These are phyloP conservation scores for Camellia granthamiana DNA, from an alignment of 148 eudicot genomes.

Conservation along the genomic window DNA sequence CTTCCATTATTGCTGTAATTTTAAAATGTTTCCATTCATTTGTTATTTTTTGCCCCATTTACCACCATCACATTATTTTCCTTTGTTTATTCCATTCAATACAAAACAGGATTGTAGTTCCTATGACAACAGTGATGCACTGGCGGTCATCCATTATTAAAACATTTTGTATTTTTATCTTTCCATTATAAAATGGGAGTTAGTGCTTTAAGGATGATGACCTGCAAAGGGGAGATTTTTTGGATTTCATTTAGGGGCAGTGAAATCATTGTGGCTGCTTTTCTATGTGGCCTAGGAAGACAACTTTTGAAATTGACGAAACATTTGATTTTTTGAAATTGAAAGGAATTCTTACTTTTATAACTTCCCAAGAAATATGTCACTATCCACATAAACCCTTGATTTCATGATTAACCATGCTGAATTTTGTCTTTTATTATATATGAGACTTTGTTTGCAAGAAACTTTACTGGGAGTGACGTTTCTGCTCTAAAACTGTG, in stretches of 20 bases:
- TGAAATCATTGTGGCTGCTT: neutral
- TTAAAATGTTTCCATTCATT: too few relatives aligned
- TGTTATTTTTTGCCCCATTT: too few relatives aligned
- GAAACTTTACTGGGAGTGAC: too few relatives aligned
- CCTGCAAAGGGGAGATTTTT: neutral
- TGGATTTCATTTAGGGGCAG: neutral
- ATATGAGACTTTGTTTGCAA: too few relatives aligned
- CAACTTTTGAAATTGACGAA: neutral
- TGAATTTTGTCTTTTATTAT: neutral
- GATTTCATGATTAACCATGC: neutral
- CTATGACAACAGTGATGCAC: neutral
- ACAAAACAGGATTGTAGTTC: neutral
- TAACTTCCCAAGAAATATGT: neutral
- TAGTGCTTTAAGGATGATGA: neutral
- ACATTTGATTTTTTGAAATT: neutral
- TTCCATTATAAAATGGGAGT: neutral
- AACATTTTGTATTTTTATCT: neutral
- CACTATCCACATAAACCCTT: neutral
- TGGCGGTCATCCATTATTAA: neutral
- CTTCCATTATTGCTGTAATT: too few relatives aligned
- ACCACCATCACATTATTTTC: too few relatives aligned
- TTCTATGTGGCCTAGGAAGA: neutral
- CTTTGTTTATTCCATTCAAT: neutral
- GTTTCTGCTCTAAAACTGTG: too few relatives aligned
- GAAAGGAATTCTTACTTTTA: neutral